Conservation (phyloP, 495 filamentous ascomycete genomes). For the Aspergillus asperescens region DNA sequence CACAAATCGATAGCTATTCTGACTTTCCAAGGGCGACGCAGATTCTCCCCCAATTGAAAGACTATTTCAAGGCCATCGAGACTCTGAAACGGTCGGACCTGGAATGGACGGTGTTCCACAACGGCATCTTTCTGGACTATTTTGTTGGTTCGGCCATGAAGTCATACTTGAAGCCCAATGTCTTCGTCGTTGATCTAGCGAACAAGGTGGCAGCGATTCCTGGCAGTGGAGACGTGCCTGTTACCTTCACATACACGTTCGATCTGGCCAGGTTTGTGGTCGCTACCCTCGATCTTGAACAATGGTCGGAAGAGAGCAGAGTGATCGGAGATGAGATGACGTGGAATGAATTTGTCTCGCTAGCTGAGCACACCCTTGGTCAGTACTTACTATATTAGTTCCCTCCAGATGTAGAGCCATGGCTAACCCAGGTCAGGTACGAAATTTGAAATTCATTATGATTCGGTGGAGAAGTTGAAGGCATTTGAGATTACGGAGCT, state of each 20-base stretch:
- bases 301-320: conserved; percentile 10
- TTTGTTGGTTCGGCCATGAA: conserved; percentile 28
- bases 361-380: conserved; percentile 38
- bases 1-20: too few species aligned
- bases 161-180: conserved; percentile 26
- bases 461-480: conserved; percentile 35
- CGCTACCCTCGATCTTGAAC: conserved; percentile 30
- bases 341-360: conserved; percentile 31
- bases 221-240: conserved; percentile 30
- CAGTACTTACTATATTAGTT: background rate
- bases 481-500: conserved; percentile 37
- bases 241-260: conserved; percentile 39
- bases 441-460: conserved; percentile 39
- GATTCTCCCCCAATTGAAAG: conserved; percentile 10
- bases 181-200: conserved; percentile 33
- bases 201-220: conserved; percentile 41
- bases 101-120: conserved; percentile 38
- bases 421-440: conserved; percentile 18
- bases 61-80: conserved; percentile 14
- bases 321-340: conserved; percentile 35
- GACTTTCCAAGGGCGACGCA: background rate
- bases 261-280: conserved; percentile 42
- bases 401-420: background rate
- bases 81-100: conserved; percentile 22
- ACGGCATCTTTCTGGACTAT: conserved; percentile 43